These are phyloP conservation scores for Phytomonas sp. DNA, from an alignment of 208 protist genomes.

Conservation along the genomic window DNA sequence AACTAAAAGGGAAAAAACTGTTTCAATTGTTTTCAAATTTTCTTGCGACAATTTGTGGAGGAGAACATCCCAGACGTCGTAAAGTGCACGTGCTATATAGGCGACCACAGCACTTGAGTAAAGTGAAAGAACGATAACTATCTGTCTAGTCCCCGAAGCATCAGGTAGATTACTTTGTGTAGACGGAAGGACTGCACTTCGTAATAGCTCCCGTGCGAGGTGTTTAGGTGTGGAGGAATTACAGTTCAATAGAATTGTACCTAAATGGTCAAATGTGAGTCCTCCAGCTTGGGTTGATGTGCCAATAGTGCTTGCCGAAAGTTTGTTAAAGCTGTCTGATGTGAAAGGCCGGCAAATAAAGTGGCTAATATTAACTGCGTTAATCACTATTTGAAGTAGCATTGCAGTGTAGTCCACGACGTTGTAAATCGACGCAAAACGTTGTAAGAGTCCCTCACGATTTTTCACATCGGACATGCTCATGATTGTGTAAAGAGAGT, in stretches of 20 bases:
- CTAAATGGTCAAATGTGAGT: conserved; percentile 44
- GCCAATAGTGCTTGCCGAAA: background rate
- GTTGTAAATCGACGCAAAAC: conserved; percentile 65
- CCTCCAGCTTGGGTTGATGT: conserved; percentile 18
- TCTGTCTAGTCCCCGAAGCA: conserved; percentile 15
- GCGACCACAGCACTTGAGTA: conserved; percentile 47
- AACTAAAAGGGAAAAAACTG: conserved; percentile 15
- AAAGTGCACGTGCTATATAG: conserved; percentile 60
- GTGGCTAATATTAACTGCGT: conserved; percentile 14
- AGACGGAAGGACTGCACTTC: conserved; percentile 36
- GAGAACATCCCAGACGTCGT: conserved; percentile 51
- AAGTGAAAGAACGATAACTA: conserved; percentile 63
- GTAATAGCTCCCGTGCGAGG: conserved; percentile 57
- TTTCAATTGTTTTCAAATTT: conserved; percentile 8
- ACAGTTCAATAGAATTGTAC: conserved; percentile 27
- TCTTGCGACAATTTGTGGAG: conserved; percentile 25
- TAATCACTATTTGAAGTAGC: conserved; percentile 82
- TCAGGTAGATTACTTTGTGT: conserved; percentile 16
- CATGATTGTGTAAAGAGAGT: conserved; percentile 81
- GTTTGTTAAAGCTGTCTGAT: background rate
- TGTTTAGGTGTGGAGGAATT: conserved; percentile 44
- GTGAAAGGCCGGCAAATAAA: background rate
- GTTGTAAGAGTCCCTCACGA: conserved; percentile 54
- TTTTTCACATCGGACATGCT: conserved; percentile 26
- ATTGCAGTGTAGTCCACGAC: conserved; percentile 74